phyloP scores from a whole-genome alignment of 2,329 filamentous ascomycete species.

The Hypoxylon sp. region DNA sequence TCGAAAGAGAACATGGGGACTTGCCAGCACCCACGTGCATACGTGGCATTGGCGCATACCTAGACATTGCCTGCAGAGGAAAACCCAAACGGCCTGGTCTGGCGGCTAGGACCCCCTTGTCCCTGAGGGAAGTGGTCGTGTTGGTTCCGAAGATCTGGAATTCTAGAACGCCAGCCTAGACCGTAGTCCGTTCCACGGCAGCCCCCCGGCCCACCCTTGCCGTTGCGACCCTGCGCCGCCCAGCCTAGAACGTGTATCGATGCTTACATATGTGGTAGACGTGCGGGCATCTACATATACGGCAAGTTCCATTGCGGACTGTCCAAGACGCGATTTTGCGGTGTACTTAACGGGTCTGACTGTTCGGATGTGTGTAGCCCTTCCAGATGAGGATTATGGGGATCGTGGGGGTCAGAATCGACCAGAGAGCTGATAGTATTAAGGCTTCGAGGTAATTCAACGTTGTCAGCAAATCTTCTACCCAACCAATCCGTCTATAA shows the following conservation, averaged over 20 bases:
- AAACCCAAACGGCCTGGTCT: too few relatives aligned
- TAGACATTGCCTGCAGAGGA: slow-evolving; percentile 25
- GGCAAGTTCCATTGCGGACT: slow-evolving; percentile 12
- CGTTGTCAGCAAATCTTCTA: too few relatives aligned
- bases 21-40: slow-evolving; percentile 16
- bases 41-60: slow-evolving; percentile 12
- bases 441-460: neutral
- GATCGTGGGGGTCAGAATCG: neutral
- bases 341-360: neutral
- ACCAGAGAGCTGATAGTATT: neutral
- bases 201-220: slow-evolving; percentile 29
- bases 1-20: neutral
- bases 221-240: slow-evolving; percentile 32
- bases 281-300: too few relatives aligned
- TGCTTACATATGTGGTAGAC: slow-evolving; percentile 8
- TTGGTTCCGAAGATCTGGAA: slow-evolving; percentile 17
- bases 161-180: slow-evolving; percentile 33
- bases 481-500: too few relatives aligned
- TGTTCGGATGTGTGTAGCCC: neutral
- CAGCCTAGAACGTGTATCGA: slow-evolving; percentile 29
- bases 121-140: too few relatives aligned
- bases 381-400: neutral
- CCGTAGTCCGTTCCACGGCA: slow-evolving; percentile 36
- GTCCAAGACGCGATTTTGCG: neutral
- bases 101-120: too few relatives aligned